A percentile compares a stretch with the other conserved stretches of the same genome.
These are phyloP conservation scores for Cymbopogon citratus DNA, from an alignment of 176 grass and related monocot genomes.

Conservation along the genomic window DNA sequence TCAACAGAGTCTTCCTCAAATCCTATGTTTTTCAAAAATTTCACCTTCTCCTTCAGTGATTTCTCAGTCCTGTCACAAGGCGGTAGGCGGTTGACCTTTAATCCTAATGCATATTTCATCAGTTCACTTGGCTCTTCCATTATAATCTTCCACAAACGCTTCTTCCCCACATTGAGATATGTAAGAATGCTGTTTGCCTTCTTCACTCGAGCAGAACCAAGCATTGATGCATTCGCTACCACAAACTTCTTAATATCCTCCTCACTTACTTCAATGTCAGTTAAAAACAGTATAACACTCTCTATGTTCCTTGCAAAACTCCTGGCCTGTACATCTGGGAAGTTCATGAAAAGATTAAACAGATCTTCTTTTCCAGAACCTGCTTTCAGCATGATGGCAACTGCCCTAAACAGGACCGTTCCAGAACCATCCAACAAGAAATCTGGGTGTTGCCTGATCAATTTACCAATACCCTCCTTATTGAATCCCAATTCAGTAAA, in stretches of 20 bases:
- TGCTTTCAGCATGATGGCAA: conserved; percentile 44
- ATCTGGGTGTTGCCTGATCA: conserved; percentile 51
- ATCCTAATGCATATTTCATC: conserved; percentile 44
- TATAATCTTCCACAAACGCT: conserved; percentile 45
- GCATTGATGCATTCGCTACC: conserved; percentile 30
- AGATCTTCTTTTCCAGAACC: conserved; percentile 42
- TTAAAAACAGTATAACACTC: conserved; percentile 34
- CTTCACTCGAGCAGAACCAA: conserved; percentile 46
- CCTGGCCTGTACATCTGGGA: conserved; percentile 36
- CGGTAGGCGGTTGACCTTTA: conserved; percentile 36
- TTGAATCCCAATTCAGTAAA: conserved; percentile 47
- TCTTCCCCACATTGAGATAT: conserved; percentile 33
- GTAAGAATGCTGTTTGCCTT: conserved; percentile 41
- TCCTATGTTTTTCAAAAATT: conserved; percentile 39
- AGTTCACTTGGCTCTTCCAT: conserved; percentile 43
- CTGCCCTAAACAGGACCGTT: conserved; percentile 32
- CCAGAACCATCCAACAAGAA: conserved; percentile 65
- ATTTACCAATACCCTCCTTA: conserved; percentile 32
- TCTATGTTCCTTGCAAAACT: conserved; percentile 41
- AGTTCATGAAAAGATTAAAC: conserved; percentile 44
- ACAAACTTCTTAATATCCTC: conserved; percentile 50
- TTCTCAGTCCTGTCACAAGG: background rate
- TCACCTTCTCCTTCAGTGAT: conserved; percentile 35
- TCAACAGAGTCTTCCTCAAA: conserved; percentile 47
- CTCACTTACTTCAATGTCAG: conserved; percentile 18